Percentiles rank a stretch among this genome's conserved stretches.
These are phyloP conservation scores for Calvatia gigantea DNA, from an alignment of 768 basidiomycete species.

Conservation along the genomic window DNA sequence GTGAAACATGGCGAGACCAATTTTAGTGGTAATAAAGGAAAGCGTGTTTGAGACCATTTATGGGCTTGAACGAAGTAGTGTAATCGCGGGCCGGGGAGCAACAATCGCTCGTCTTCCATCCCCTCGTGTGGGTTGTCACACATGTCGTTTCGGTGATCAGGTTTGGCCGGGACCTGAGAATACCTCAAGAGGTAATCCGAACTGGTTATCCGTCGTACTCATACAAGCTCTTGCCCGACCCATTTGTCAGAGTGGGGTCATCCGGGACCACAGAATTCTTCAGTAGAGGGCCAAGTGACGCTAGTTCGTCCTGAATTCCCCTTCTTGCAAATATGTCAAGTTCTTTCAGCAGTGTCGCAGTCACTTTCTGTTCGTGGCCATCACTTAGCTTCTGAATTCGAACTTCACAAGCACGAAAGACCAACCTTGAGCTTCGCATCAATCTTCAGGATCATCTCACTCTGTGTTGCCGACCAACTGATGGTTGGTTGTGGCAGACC, in stretches of 20 bases:
- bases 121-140: neutral
- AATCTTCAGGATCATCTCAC: constrained; percentile 75
- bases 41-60: neutral
- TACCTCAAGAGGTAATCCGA: neutral
- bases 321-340: constrained; percentile 79
- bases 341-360: constrained; percentile 74
- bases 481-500: constrained; percentile 40
- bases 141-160: too few relatives aligned
- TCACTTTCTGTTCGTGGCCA: constrained; percentile 66
- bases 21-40: constrained; percentile 2
- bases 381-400: too few relatives aligned
- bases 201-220: constrained; percentile 17
- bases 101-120: neutral
- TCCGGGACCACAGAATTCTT: constrained; percentile 47
- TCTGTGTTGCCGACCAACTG: constrained; percentile 56
- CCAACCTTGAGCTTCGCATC: constrained; percentile 82
- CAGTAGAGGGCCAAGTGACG: constrained; percentile 75
- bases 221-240: constrained; percentile 24
- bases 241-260: constrained; percentile 19
- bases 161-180: neutral
- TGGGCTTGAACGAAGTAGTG: neutral
- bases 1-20: neutral
- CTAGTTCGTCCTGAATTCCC: constrained; percentile 78
- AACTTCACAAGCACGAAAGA: too few relatives aligned
- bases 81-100: neutral